Evolutionary conservation across 331 rosid species (phyloP).

Genomic region (Rhamnella rubrinervis): DNA sequence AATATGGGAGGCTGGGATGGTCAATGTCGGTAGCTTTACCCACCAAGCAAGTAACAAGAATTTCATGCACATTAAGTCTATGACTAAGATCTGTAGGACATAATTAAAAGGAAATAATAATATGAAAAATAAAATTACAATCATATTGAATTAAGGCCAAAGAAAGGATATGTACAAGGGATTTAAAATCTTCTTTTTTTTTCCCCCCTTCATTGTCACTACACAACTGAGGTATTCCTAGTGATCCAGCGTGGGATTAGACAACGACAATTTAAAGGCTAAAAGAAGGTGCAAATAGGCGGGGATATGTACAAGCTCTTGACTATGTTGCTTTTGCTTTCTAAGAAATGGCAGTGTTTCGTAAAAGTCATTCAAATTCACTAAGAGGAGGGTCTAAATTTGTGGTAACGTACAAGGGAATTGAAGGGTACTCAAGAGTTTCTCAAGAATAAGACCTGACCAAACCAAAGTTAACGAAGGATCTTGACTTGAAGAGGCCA

Average conservation of each 20-base stretch:
- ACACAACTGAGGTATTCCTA: slow-evolving; percentile 26
- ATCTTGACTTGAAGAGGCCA: slow-evolving; percentile 90
- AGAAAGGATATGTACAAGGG: slow-evolving; percentile 38
- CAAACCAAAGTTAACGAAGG: slow-evolving; percentile 82
- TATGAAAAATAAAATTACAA: background rate
- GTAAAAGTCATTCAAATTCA: slow-evolving; percentile 25
- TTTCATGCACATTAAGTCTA: background rate
- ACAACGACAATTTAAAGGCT: slow-evolving; percentile 29
- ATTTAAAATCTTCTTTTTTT: slow-evolving; percentile 27
- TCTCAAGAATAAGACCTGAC: slow-evolving; percentile 68
- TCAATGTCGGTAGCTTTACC: slow-evolving; percentile 35
- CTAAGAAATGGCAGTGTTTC: slow-evolving; percentile 30
- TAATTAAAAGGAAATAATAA: too few relatives aligned
- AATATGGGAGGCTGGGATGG: slow-evolving; percentile 20
- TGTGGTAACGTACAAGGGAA: slow-evolving; percentile 39
- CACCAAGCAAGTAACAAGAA: slow-evolving; percentile 23
- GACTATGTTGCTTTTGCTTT: slow-evolving; percentile 25
- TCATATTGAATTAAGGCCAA: slow-evolving; percentile 7
- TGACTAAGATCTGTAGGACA: too few relatives aligned
- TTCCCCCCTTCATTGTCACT: slow-evolving; percentile 6
- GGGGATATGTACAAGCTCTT: slow-evolving; percentile 36
- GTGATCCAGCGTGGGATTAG: slow-evolving; percentile 39
- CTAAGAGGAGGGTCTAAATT: slow-evolving; percentile 21
- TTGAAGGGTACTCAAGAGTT: slow-evolving; percentile 11
- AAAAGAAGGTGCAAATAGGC: slow-evolving; percentile 21